phyloP scores from a whole-genome alignment of 257 asterid genomes.

The Apocynum venetum region DNA sequence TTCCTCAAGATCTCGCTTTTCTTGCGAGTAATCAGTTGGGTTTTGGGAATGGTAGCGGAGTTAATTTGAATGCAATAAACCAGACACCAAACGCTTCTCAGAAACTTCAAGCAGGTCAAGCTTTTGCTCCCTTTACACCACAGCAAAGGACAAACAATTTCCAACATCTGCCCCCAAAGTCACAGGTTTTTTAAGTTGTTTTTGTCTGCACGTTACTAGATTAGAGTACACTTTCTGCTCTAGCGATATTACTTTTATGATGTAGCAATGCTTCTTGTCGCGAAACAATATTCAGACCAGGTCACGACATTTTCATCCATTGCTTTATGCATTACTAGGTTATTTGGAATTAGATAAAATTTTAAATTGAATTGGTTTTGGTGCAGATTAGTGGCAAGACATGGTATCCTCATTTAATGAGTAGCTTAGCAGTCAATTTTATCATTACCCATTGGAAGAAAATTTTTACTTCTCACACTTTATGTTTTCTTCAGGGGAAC shows the following conservation, averaged over 20 bases:
- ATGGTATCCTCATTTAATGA: background rate
- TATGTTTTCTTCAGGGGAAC: slow-evolving; percentile 36
- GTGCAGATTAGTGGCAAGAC: background rate
- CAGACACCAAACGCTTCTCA: slow-evolving; percentile 30
- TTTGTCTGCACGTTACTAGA: background rate
- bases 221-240: background rate
- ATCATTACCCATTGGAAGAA: background rate
- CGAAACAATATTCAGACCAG: background rate
- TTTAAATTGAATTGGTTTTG: background rate
- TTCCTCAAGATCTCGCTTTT: slow-evolving; percentile 39
- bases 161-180: slow-evolving; percentile 9
- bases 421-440: background rate
- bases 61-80: slow-evolving; percentile 28
- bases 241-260: too few species aligned
- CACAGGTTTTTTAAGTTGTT: slow-evolving; percentile 17
- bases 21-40: slow-evolving; percentile 34
- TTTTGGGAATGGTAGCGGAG: slow-evolving; percentile 30
- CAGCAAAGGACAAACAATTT: slow-evolving; percentile 23
- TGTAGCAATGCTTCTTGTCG: background rate
- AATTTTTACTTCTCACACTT: background rate
- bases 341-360: background rate
- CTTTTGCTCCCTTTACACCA: slow-evolving; percentile 25
- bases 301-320: background rate
- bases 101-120: slow-evolving; percentile 26
- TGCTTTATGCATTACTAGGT: background rate